phyloP scores from a whole-genome alignment of 352 stramenopile species.

The Phytophthora crassamura region DNA sequence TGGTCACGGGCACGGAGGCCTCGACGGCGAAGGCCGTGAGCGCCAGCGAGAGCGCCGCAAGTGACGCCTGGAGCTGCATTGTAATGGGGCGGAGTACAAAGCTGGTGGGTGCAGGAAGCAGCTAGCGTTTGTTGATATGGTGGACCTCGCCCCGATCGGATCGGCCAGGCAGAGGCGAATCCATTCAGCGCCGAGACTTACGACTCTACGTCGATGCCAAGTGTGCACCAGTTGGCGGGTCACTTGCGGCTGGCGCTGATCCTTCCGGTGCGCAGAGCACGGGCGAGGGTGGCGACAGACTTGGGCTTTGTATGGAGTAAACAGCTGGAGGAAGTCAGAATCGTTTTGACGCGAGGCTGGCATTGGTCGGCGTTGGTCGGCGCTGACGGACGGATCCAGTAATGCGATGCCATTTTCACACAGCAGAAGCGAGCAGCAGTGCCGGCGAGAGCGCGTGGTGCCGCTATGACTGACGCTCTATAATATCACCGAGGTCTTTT shows the following conservation, averaged over 20 bases:
- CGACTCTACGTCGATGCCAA: slow-evolving; percentile 28
- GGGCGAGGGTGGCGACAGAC: neutral
- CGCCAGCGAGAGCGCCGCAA: slow-evolving; percentile 28
- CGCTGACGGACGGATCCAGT: too few relatives aligned
- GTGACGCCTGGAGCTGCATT: slow-evolving; percentile 31
- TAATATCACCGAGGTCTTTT: too few relatives aligned
- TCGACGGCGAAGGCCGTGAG: slow-evolving; percentile 24
- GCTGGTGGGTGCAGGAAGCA: slow-evolving; percentile 16
- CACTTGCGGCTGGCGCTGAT: slow-evolving; percentile 14
- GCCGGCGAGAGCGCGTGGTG: too few relatives aligned
- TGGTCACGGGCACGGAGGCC: slow-evolving; percentile 37
- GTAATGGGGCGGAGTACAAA: slow-evolving; percentile 9
- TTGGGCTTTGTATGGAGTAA: slow-evolving; percentile 1
- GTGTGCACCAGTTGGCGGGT: neutral
- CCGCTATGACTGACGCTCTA: too few relatives aligned
- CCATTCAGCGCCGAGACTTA: slow-evolving; percentile 24
- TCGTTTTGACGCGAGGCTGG: too few relatives aligned
- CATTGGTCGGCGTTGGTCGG: too few relatives aligned
- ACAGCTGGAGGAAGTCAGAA: slow-evolving; percentile 16
- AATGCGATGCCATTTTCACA: too few relatives aligned
- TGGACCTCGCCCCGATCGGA: slow-evolving; percentile 22
- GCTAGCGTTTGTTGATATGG: slow-evolving; percentile 33
- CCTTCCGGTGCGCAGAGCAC: neutral
- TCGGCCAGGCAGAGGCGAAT: slow-evolving; percentile 21
- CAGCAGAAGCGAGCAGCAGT: too few relatives aligned